A percentile compares a stretch with the other conserved stretches of the same genome.
These are phyloP conservation scores for Termitomyces sp. DNA, from an alignment of 768 basidiomycete species.

Conservation along the genomic window DNA sequence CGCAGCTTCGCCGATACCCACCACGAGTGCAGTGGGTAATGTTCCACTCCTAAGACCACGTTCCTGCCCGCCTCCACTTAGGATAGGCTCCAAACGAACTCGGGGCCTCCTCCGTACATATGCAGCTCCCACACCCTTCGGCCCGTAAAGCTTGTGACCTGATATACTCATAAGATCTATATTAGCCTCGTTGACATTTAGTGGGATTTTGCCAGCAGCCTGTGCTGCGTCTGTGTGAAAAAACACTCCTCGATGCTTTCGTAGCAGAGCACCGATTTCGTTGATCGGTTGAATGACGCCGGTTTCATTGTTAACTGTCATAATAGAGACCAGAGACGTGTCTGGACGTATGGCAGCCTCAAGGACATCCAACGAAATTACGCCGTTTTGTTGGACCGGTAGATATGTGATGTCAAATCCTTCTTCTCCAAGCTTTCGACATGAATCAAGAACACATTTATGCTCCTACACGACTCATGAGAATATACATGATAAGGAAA, in stretches of 20 bases:
- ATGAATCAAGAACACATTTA: constrained; percentile 98
- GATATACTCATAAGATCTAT: constrained; percentile 95
- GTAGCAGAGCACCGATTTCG: constrained; percentile 84
- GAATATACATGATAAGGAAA: not conserved
- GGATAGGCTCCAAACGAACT: constrained; percentile 89
- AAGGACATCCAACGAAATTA: constrained; percentile 72
- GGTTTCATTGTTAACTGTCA: constrained; percentile 99
- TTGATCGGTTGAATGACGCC: constrained; percentile 97
- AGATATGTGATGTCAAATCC: constrained; percentile 98
- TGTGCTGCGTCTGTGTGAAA: constrained; percentile 99
- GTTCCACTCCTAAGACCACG: constrained; percentile 95
- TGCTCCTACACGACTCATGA: constrained; percentile 60
- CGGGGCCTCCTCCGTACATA: constrained; percentile 91
- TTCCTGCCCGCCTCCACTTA: constrained; percentile 97
- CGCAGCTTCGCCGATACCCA: constrained; percentile 93
- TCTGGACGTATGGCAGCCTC: constrained; percentile 89
- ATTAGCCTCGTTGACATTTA: constrained; percentile 94
- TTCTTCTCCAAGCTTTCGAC: constrained; percentile 90
- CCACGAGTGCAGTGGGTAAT: constrained; percentile 77
- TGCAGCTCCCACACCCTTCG: constrained; percentile 92
- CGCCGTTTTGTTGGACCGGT: constrained; percentile 84
- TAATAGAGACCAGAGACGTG: constrained; percentile 91
- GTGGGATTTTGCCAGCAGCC: constrained; percentile 83
- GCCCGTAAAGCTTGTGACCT: constrained; percentile 97
- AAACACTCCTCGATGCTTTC: constrained; percentile 84